These are phyloP conservation scores for Moesziomyces globuligerus DNA, from an alignment of 1,284 basidiomycete species.

Conservation along the genomic window DNA sequence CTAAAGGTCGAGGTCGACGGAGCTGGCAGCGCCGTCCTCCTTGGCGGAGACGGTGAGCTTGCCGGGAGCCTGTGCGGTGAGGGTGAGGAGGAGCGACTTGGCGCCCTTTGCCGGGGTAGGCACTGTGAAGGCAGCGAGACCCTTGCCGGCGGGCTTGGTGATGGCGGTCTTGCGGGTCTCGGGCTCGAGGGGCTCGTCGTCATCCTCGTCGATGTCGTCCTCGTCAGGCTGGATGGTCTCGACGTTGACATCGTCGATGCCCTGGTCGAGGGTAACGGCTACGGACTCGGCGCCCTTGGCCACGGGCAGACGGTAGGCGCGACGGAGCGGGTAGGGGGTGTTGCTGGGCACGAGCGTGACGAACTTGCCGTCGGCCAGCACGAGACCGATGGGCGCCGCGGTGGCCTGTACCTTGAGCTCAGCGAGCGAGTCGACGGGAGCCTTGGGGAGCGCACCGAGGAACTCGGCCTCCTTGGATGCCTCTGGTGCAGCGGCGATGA, in stretches of 20 bases:
- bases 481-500: slow-evolving; percentile 55
- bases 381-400: slow-evolving; percentile 76
- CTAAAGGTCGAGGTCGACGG: slow-evolving; percentile 24
- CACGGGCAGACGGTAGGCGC: slow-evolving; percentile 74
- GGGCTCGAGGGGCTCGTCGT: slow-evolving; percentile 66
- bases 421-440: slow-evolving; percentile 68
- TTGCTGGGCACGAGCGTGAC: slow-evolving; percentile 65
- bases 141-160: slow-evolving; percentile 41
- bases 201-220: slow-evolving; percentile 69
- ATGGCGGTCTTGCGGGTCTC: slow-evolving; percentile 57
- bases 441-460: slow-evolving; percentile 47
- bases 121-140: slow-evolving; percentile 46
- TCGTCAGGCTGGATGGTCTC: slow-evolving; percentile 69
- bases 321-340: slow-evolving; percentile 78
- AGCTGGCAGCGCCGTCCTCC: slow-evolving; percentile 26
- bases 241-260: slow-evolving; percentile 80
- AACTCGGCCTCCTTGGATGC: slow-evolving; percentile 51
- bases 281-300: slow-evolving; percentile 35
- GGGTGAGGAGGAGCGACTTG: slow-evolving; percentile 36
- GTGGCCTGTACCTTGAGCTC: slow-evolving; percentile 50
- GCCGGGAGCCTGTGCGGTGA: slow-evolving; percentile 32
- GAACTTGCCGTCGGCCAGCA: slow-evolving; percentile 74
- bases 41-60: slow-evolving; percentile 23
- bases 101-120: slow-evolving; percentile 32
- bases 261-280: slow-evolving; percentile 88